Base-by-base conservation (phyloP, 768 basidiomycete species). In the Podaxis sp. region DNA sequence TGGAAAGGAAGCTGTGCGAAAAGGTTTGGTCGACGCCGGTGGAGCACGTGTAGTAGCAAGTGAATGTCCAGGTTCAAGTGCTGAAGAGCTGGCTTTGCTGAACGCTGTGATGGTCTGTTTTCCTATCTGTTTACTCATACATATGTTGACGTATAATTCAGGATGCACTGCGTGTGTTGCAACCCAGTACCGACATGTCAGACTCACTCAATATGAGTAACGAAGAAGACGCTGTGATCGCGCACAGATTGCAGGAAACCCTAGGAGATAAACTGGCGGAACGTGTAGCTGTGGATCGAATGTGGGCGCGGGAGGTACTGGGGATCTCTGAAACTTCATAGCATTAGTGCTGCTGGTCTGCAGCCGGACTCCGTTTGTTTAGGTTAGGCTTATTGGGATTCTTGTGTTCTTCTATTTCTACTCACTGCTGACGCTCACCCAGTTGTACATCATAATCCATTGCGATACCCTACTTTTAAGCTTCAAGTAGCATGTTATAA, bases 1-100 rank as follows among this genome's bases (percentile, higher is more conserved):
- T 2, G 93, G 93, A 0, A 88, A 92, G 68, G 92, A 93, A 65
- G 93, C 93, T 9, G 85, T 94, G 7, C 77, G 90, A 42, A 91
- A 93, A 72, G 93, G 93, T 0, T 76, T 95, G 11, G 82, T 95
- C 2, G 90, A 92, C 65, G 88, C 90, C 19, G 89, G 90, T 2
- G 93, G 92, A 15, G 89, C 89, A 5, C 86, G 84, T 58, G 83
- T 90, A 4, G 83, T 94, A 3, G 90, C 88, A 2, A 85, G 81
- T 44, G 91, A 92, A 70, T 87, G 83, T 65, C 73, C 77, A 36
- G 72, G 68, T n/a, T 73, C 75, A 26, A 72, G 68, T 28, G 65
- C 60, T 3, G 83, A 83, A 54, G 74, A 78, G 13, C 76, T 75
- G 19, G 69, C 76, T 9, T 76, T 92, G 6, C 80, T 85, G 2